phyloP scores from a whole-genome alignment of 352 stramenopile species.

The Phytophthora hybrid region DNA sequence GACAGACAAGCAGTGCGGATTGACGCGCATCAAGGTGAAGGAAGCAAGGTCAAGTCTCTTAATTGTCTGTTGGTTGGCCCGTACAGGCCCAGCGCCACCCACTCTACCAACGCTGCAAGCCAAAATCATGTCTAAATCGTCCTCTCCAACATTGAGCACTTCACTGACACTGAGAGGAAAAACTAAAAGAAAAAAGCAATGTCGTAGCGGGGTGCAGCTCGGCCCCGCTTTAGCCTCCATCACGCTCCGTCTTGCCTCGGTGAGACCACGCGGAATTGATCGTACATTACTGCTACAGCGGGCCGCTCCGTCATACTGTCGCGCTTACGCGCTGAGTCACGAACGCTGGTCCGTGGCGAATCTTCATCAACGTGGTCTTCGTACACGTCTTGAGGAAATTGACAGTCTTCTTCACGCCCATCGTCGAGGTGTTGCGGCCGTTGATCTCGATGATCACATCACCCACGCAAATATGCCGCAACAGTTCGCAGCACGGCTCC shows the following conservation, averaged over 20 bases:
- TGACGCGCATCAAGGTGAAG: background rate
- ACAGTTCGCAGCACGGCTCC: slow-evolving; percentile 80
- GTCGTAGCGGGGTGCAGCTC: slow-evolving; percentile 5
- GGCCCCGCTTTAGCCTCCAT: background rate
- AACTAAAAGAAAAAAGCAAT: slow-evolving; percentile 44
- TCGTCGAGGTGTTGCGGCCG: slow-evolving; percentile 87
- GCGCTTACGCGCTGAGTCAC: slow-evolving; percentile 81
- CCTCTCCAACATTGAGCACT: slow-evolving; percentile 58
- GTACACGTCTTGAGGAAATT: slow-evolving; percentile 87
- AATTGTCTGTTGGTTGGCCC: slow-evolving; percentile 16
- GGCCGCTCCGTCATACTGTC: slow-evolving; percentile 50
- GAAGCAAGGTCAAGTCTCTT: slow-evolving; percentile 30
- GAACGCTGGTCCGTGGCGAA: slow-evolving; percentile 82
- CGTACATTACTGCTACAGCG: slow-evolving; percentile 51
- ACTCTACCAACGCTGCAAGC: slow-evolving; percentile 27
- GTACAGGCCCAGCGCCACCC: slow-evolving; percentile 1
- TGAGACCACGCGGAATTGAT: slow-evolving; percentile 38
- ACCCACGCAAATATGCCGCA: slow-evolving; percentile 86
- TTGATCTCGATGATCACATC: slow-evolving; percentile 92
- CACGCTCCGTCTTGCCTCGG: slow-evolving; percentile 18
- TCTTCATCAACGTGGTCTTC: slow-evolving; percentile 89
- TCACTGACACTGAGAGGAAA: slow-evolving; percentile 53
- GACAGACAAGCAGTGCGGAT: slow-evolving; percentile 10
- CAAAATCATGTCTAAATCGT: slow-evolving; percentile 46
- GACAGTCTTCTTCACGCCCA: slow-evolving; percentile 92